Percentiles rank a stretch among this genome's conserved stretches.
phyloP scores from a whole-genome alignment of 192 early-diverging fungal genomes.

The Geranomyces michiganensis region DNA sequence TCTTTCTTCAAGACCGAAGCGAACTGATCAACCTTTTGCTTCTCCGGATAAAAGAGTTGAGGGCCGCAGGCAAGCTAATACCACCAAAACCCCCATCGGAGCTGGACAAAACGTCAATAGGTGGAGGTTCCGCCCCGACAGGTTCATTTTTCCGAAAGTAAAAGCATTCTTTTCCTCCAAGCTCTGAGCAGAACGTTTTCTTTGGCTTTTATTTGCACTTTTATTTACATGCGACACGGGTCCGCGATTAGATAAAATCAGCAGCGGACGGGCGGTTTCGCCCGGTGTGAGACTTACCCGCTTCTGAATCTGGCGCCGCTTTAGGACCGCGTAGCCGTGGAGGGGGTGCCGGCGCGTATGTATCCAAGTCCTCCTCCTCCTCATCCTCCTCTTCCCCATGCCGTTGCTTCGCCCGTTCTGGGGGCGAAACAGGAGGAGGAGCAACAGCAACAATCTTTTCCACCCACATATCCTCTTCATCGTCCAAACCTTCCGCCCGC shows the following conservation, averaged over 20 bases:
- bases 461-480: slow-evolving; percentile 12
- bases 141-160: too few species aligned
- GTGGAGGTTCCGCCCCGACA: too few species aligned
- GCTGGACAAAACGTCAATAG: too few species aligned
- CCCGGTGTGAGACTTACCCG: not conserved
- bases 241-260: slow-evolving; percentile 38
- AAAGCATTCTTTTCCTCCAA: too few species aligned
- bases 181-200: too few species aligned
- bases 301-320: not conserved
- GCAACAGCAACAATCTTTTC: slow-evolving; percentile 8
- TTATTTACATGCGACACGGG: too few species aligned
- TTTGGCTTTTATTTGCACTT: too few species aligned
- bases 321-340: not conserved
- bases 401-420: not conserved
- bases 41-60: slow-evolving; percentile 2
- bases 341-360: not conserved
- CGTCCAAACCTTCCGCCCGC: slow-evolving; percentile 14
- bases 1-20: not conserved
- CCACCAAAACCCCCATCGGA: not conserved
- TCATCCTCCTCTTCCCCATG: not conserved
- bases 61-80: slow-evolving; percentile 9
- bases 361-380: slow-evolving; percentile 3
- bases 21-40: not conserved
- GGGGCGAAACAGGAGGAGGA: not conserved
- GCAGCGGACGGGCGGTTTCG: slow-evolving; percentile 26